phyloP scores from a whole-genome alignment of 73 alveolate genomes.

The Paramecium sexaurelia region DNA sequence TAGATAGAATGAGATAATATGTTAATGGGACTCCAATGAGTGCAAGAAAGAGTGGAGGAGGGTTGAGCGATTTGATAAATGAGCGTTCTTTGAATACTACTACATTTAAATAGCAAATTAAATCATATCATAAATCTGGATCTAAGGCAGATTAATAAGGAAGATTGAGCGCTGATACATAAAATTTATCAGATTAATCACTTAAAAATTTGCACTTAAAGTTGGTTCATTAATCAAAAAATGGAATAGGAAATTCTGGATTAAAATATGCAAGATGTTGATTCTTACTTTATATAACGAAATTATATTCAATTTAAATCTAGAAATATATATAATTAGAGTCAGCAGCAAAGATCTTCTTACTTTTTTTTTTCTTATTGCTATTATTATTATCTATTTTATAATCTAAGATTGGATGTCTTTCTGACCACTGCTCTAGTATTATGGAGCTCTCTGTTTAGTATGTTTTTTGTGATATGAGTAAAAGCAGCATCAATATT shows the following conservation, averaged over 20 bases:
- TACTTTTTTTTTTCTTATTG: background rate
- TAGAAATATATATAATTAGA: background rate
- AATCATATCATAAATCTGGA: constrained; percentile 7
- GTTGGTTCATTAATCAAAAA: background rate
- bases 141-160: background rate
- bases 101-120: background rate
- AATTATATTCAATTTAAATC: too few species aligned
- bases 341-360: constrained; percentile 28
- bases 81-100: background rate
- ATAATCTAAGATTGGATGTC: constrained; percentile 6
- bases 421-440: constrained; percentile 52
- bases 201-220: constrained; percentile 18
- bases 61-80: background rate
- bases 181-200: background rate
- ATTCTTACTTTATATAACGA: background rate
- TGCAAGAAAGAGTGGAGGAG: constrained; percentile 46
- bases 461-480: constrained; percentile 52
- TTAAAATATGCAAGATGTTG: constrained; percentile 18
- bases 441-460: constrained; percentile 42
- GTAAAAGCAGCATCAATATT: constrained; percentile 65
- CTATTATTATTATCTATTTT: constrained; percentile 19
- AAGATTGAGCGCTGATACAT: background rate
- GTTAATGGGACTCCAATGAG: constrained; percentile 44
- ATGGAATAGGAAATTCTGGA: constrained; percentile 11
- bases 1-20: constrained; percentile 15